Conservation (phyloP, 345 rosid genomes). For the Microthlaspi erraticum region DNA sequence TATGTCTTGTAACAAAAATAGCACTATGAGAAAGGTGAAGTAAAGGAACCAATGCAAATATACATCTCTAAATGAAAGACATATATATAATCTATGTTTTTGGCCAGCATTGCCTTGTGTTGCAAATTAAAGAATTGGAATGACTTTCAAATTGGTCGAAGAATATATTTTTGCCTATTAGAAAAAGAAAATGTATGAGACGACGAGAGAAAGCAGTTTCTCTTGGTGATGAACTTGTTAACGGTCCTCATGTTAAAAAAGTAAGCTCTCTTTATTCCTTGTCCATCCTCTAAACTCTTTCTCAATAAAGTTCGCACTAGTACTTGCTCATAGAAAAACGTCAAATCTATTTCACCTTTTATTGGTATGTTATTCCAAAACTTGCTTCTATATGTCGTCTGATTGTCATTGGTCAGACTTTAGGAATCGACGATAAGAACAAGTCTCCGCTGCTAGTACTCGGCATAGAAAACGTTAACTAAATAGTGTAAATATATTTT, state of each 20-base stretch:
- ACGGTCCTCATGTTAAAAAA: slow-evolving; percentile 79
- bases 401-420: too few relatives aligned
- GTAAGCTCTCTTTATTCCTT: slow-evolving; percentile 48
- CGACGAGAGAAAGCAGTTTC: slow-evolving; percentile 83
- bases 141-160: slow-evolving; percentile 15
- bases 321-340: background rate
- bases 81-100: background rate
- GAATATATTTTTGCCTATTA: slow-evolving; percentile 15
- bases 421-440: too few relatives aligned
- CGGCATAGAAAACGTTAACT: too few relatives aligned
- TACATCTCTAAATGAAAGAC: background rate
- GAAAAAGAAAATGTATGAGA: slow-evolving; percentile 40
- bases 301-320: background rate
- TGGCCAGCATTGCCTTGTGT: slow-evolving; percentile 26
- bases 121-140: slow-evolving; percentile 33
- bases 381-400: too few relatives aligned
- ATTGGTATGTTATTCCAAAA: too few relatives aligned
- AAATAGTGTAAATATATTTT: too few relatives aligned
- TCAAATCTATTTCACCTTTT: background rate
- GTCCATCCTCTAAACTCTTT: background rate
- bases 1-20: background rate
- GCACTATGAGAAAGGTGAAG: slow-evolving; percentile 3
- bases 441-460: too few relatives aligned
- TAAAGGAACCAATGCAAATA: background rate
- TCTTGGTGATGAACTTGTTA: slow-evolving; percentile 83